These are phyloP conservation scores for Suillus sp. DNA, from an alignment of 768 basidiomycete genomes.

Conservation along the genomic window DNA sequence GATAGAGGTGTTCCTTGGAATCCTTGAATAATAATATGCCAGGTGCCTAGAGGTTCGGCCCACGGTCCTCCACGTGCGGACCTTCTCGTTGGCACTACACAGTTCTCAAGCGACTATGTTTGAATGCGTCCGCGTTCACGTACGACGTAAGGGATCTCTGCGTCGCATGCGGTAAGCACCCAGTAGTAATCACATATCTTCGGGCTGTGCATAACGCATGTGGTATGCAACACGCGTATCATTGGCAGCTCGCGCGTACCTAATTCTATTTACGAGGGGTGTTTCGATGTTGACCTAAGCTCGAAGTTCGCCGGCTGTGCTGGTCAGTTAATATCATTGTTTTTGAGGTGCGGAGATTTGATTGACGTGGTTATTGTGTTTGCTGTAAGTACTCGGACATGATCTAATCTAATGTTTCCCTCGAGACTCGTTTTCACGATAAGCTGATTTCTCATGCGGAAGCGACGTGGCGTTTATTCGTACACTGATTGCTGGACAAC, in stretches of 20 bases:
- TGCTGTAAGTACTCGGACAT: neutral
- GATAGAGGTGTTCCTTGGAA: neutral
- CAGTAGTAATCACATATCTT: neutral
- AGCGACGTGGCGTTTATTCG: constrained; percentile 1
- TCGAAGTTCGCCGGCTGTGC: neutral
- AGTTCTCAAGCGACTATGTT: neutral
- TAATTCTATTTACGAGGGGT: neutral
- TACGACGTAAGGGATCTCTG: neutral
- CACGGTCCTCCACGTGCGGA: neutral
- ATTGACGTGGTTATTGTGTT: neutral
- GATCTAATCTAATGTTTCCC: neutral
- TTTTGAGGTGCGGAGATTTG: neutral
- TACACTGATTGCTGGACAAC: neutral
- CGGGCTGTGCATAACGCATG: neutral
- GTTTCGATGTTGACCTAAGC: neutral
- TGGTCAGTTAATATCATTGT: neutral
- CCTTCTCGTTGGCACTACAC: neutral
- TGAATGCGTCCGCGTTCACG: neutral
- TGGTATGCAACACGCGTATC: neutral
- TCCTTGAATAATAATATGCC: neutral
- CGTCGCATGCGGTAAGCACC: neutral
- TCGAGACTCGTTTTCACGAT: neutral
- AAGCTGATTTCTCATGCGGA: neutral
- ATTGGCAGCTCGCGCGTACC: neutral
- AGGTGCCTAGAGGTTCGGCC: neutral